These are phyloP conservation scores for Cryptococcus sp. DNA, from an alignment of 1,284 basidiomycete genomes.

Conservation along the genomic window DNA sequence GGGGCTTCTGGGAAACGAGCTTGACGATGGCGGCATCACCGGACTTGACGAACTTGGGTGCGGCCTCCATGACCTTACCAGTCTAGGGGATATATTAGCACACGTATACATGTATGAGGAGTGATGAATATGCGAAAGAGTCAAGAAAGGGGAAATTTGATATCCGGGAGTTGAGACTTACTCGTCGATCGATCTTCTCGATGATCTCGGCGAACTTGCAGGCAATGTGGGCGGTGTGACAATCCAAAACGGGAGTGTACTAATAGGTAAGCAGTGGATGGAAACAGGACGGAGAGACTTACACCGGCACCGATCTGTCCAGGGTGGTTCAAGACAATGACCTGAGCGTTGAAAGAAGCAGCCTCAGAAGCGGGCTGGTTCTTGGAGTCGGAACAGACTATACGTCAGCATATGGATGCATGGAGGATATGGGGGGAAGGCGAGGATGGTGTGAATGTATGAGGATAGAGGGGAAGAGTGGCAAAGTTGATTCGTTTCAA, in stretches of 20 bases:
- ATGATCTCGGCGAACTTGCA: conserved; percentile 98
- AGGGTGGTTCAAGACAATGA: conserved; percentile 99
- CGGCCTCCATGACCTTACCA: conserved; percentile 52
- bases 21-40: conserved; percentile 83
- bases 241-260: conserved; percentile 95
- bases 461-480: too few species aligned
- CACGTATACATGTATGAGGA: not conserved
- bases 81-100: too few species aligned
- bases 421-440: conserved; percentile 77
- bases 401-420: too few species aligned
- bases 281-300: too few species aligned
- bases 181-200: conserved; percentile 99
- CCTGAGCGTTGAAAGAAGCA: conserved; percentile 99
- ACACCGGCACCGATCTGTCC: conserved; percentile 90
- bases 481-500: too few species aligned
- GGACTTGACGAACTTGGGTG: conserved; percentile 96
- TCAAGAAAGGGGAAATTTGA: too few species aligned
- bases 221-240: conserved; percentile 98
- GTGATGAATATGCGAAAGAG: not conserved
- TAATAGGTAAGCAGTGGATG: too few species aligned
- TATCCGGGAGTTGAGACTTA: too few species aligned
- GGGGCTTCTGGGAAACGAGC: conserved; percentile 66
- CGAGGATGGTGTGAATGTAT: too few species aligned
- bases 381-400: conserved; percentile 99
- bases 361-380: conserved; percentile 99